A percentile compares a stretch with the other conserved stretches of the same genome.
Evolutionary conservation across 495 filamentous ascomycete species (phyloP).

Genomic region (Jackrogersella multiformis): DNA sequence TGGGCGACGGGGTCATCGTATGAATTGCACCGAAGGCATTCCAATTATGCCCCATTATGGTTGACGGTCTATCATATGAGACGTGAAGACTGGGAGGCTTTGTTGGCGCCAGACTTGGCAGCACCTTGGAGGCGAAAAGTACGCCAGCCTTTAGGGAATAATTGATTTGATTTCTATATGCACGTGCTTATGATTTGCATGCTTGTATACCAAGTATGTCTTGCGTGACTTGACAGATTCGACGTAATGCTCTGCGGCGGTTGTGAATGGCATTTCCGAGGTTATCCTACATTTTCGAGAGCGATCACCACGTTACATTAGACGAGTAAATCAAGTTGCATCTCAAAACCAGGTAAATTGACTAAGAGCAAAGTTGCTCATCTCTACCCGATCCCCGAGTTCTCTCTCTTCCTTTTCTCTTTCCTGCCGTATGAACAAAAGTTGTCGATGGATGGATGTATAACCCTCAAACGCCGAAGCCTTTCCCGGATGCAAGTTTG

Average conservation of each 20-base stretch:
- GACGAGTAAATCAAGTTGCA: neutral
- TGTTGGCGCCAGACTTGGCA: neutral
- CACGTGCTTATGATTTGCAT: neutral
- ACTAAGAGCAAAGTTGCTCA: slow-evolving; percentile 40
- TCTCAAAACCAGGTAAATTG: slow-evolving; percentile 37
- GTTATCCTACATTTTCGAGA: neutral
- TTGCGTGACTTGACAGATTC: neutral
- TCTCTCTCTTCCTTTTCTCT: slow-evolving; percentile 20
- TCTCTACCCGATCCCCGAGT: slow-evolving; percentile 29
- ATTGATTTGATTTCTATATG: neutral
- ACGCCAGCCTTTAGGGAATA: neutral
- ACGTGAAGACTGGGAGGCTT: too few relatives aligned
- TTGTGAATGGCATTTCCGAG: neutral
- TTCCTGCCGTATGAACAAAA: slow-evolving; percentile 39
- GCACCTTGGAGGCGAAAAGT: neutral
- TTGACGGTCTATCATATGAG: too few relatives aligned
- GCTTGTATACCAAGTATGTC: too few relatives aligned
- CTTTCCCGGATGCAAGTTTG: slow-evolving; percentile 44
- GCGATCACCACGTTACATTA: neutral
- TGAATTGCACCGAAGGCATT: neutral
- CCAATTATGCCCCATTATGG: neutral
- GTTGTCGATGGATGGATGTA: slow-evolving; percentile 13
- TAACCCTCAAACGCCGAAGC: slow-evolving; percentile 46
- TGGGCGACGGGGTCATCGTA: neutral
- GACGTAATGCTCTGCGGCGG: neutral